Evolutionary conservation across 352 stramenopile genomes (phyloP).

Genomic region (Phytophthora pluvialis): DNA sequence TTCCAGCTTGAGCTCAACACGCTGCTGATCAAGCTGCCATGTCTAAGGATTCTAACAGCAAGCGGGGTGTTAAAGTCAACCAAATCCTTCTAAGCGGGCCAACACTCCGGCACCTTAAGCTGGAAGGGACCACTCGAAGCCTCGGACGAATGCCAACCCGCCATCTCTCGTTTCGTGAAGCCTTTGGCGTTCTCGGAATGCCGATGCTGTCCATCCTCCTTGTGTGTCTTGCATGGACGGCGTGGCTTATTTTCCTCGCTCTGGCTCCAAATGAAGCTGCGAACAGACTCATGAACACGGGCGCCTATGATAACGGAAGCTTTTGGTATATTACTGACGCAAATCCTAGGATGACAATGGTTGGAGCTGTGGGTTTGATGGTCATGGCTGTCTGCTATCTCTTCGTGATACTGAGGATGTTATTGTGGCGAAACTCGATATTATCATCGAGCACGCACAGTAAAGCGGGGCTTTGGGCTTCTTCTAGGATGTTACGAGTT

Average conservation of each 20-base stretch:
- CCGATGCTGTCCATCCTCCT: conserved; percentile 22
- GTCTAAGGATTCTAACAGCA: too few species aligned
- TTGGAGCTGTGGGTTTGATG: too few species aligned
- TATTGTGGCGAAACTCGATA: conserved; percentile 14
- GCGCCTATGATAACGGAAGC: conserved; percentile 21
- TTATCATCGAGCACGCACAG: not conserved
- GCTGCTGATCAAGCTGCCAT: too few species aligned
- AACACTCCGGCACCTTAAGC: not conserved
- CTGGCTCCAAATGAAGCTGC: conserved; percentile 9
- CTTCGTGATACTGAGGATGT: too few species aligned
- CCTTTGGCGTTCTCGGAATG: conserved; percentile 24
- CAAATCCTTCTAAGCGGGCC: conserved; percentile 15
- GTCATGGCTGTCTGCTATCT: too few species aligned
- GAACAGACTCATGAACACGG: conserved; percentile 25
- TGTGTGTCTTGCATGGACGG: conserved; percentile 30
- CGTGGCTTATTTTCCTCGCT: conserved; percentile 25
- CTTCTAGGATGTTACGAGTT: not conserved
- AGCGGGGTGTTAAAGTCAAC: not conserved
- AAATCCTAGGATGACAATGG: too few species aligned
- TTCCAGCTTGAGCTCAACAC: too few species aligned
- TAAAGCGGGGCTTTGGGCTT: not conserved
- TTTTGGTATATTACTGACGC: conserved; percentile 9
- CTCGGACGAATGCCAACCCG: not conserved
- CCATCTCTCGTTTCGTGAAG: conserved; percentile 3
- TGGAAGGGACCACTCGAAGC: not conserved